A percentile compares a stretch with the other conserved stretches of the same genome.
Evolutionary conservation across 768 basidiomycete genomes (phyloP).

Genomic region (Mycena rebaudengoi): DNA sequence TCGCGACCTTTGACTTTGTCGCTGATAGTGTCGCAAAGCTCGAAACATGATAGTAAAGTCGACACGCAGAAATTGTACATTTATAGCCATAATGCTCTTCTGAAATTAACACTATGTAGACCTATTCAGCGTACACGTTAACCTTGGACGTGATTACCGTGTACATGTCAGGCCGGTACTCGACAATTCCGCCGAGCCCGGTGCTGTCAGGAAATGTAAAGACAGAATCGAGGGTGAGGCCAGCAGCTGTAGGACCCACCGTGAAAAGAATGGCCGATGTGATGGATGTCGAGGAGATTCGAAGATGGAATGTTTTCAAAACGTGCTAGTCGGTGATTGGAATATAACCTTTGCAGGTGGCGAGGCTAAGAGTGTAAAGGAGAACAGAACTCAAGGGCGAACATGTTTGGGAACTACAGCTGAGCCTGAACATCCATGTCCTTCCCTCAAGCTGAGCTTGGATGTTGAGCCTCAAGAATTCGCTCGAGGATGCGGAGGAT

Average conservation of each 20-base stretch:
- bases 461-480: too few relatives aligned
- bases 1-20: conserved; percentile 28
- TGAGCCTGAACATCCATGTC: too few relatives aligned
- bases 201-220: conserved; percentile 6
- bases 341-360: neutral
- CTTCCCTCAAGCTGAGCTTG: too few relatives aligned
- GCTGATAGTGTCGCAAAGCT: conserved; percentile 62
- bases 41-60: too few relatives aligned
- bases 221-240: neutral
- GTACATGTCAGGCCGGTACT: neutral
- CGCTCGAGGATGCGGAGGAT: too few relatives aligned
- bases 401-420: too few relatives aligned
- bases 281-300: neutral
- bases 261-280: neutral
- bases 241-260: neutral
- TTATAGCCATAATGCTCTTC: too few relatives aligned
- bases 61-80: too few relatives aligned
- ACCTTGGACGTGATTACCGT: neutral
- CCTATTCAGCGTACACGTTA: neutral
- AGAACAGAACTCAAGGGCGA: too few relatives aligned
- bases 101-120: too few relatives aligned
- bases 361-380: too few relatives aligned
- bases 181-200: neutral
- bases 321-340: neutral
- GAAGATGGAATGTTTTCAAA: neutral